These are phyloP conservation scores for Hylodesmum podocarpum DNA, from an alignment of 306 rosid genomes.

Conservation along the genomic window DNA sequence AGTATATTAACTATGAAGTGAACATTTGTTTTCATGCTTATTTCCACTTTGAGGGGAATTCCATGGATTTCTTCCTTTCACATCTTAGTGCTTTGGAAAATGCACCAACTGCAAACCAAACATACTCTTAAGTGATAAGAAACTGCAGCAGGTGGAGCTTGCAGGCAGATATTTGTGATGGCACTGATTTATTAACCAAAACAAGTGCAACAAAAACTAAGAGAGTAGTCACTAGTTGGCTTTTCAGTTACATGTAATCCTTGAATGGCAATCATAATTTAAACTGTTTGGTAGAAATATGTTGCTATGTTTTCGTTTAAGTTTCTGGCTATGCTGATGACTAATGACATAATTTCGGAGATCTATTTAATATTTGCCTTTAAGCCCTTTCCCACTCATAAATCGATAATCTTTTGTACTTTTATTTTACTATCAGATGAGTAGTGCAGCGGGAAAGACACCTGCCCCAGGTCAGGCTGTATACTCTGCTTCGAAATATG, in stretches of 20 bases:
- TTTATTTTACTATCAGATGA: conserved; percentile 61
- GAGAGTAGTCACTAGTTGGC: neutral
- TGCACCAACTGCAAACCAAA: neutral
- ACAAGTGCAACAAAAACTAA: neutral
- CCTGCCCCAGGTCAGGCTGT: conserved; percentile 98
- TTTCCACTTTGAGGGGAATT: neutral
- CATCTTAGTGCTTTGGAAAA: neutral
- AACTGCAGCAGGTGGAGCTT: conserved; percentile 21
- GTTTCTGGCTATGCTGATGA: conserved; percentile 4
- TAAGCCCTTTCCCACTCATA: conserved; percentile 16
- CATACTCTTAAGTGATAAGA: neutral
- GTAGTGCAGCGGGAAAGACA: conserved; percentile 94
- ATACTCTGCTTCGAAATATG: conserved; percentile 90
- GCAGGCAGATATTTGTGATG: conserved; percentile 20
- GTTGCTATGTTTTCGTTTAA: neutral
- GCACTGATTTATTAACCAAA: conserved; percentile 20
- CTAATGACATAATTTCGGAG: neutral
- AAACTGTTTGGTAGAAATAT: conserved; percentile 14
- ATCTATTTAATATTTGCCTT: conserved; percentile 13
- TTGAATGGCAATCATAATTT: conserved; percentile 9
- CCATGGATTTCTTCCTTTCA: neutral
- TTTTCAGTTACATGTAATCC: neutral
- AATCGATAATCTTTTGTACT: conserved; percentile 22
- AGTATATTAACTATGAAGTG: neutral
- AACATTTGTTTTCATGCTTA: neutral